Conservation (phyloP, 257 asterid species). For the Asclepias syriaca region DNA sequence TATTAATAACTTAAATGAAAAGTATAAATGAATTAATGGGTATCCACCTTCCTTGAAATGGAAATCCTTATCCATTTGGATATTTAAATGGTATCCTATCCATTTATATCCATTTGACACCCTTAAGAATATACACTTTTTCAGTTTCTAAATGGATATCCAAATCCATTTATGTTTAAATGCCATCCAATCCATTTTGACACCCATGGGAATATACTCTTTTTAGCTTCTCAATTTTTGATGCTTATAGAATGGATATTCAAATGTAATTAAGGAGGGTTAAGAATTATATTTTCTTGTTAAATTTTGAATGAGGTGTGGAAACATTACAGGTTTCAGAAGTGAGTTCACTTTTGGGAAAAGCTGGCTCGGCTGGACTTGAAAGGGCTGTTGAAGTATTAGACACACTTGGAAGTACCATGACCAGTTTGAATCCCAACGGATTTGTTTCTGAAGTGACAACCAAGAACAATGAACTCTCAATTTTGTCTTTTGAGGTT, state of each 20-base stretch:
- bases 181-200: neutral
- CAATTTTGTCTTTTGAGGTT: slow-evolving; percentile 68
- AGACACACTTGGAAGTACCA: slow-evolving; percentile 64
- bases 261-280: neutral
- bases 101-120: no score
- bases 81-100: no score
- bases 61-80: no score
- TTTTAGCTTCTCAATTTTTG: neutral
- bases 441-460: slow-evolving; percentile 55
- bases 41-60: no score
- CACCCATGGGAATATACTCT: neutral
- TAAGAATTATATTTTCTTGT: neutral
- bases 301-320: slow-evolving; percentile 5
- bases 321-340: slow-evolving; percentile 51
- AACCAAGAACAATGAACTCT: slow-evolving; percentile 50
- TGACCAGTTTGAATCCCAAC: slow-evolving; percentile 42
- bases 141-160: no score
- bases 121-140: no score
- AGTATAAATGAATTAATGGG: no score
- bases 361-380: slow-evolving; percentile 57
- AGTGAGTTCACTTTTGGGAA: slow-evolving; percentile 42
- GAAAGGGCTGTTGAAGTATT: slow-evolving; percentile 58
- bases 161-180: neutral
- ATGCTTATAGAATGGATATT: neutral
- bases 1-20: no score